Percentiles rank a stretch among this genome's conserved stretches.
Conservation (phyloP, 2,329 filamentous ascomycete genomes). For the Pseudocercospora macadamiae region DNA sequence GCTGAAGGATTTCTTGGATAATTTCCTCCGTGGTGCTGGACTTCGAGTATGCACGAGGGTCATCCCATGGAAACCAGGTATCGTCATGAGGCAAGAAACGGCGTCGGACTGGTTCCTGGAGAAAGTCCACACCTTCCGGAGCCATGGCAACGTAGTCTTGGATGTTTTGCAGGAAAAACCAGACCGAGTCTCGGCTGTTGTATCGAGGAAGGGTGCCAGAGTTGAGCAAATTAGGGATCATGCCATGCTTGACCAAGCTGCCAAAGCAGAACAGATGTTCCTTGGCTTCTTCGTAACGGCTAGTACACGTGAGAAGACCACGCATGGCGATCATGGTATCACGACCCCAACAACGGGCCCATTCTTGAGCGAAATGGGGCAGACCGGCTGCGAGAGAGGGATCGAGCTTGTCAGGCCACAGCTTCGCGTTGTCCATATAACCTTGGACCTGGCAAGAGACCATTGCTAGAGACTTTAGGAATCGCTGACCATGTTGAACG, state of each 20-base stretch:
- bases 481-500: slow-evolving; percentile 80
- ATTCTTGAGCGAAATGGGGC: slow-evolving; percentile 90
- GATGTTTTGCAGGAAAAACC: slow-evolving; percentile 96
- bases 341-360: slow-evolving; percentile 95
- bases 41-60: slow-evolving; percentile 81
- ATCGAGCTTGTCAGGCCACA: slow-evolving; percentile 83
- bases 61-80: slow-evolving; percentile 84
- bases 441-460: slow-evolving; percentile 91
- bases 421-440: slow-evolving; percentile 82
- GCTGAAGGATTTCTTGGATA: slow-evolving; percentile 89
- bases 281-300: slow-evolving; percentile 82
- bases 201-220: slow-evolving; percentile 86
- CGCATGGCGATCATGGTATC: slow-evolving; percentile 96
- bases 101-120: slow-evolving; percentile 76
- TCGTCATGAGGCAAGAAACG: slow-evolving; percentile 95
- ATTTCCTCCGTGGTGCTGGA: slow-evolving; percentile 84
- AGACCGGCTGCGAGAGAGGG: slow-evolving; percentile 89
- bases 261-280: slow-evolving; percentile 95
- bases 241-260: slow-evolving; percentile 94
- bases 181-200: slow-evolving; percentile 93
- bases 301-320: slow-evolving; percentile 87
- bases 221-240: slow-evolving; percentile 93
- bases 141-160: slow-evolving; percentile 87
- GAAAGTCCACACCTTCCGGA: slow-evolving; percentile 72
- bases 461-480: slow-evolving; percentile 85